A percentile compares a stretch with the other conserved stretches of the same genome.
Evolutionary conservation across 208 protist genomes (phyloP).

Genomic region (Endotrypanum monterogeii): DNA sequence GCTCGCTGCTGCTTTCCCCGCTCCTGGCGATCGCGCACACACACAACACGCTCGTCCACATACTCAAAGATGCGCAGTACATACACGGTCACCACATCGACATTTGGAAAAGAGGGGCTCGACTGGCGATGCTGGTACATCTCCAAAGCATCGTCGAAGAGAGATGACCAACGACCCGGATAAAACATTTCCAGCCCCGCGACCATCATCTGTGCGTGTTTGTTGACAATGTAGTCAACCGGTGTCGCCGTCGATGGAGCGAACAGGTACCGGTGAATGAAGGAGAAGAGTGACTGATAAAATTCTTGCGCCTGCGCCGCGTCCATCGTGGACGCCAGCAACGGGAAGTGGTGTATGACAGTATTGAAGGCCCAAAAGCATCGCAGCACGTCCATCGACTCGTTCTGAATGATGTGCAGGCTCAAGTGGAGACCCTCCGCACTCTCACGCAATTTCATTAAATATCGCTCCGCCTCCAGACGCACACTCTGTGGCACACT

Average conservation of each 20-base stretch:
- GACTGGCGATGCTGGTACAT: slow-evolving; percentile 37
- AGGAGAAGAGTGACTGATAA: slow-evolving; percentile 68
- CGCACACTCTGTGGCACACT: slow-evolving; percentile 40
- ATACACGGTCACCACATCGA: slow-evolving; percentile 53
- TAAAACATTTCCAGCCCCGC: slow-evolving; percentile 69
- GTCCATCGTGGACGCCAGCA: slow-evolving; percentile 35
- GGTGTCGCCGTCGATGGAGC: slow-evolving; percentile 16
- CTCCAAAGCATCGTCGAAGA: slow-evolving; percentile 76
- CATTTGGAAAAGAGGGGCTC: slow-evolving; percentile 27
- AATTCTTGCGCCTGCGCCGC: slow-evolving; percentile 54
- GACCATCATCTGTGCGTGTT: slow-evolving; percentile 86
- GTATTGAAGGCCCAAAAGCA: slow-evolving; percentile 90
- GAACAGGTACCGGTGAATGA: slow-evolving; percentile 60
- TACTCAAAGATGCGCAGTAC: slow-evolving; percentile 84
- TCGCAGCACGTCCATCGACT: slow-evolving; percentile 54
- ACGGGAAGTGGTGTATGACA: slow-evolving; percentile 67
- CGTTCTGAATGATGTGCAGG: slow-evolving; percentile 74
- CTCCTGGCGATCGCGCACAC: slow-evolving; percentile 57
- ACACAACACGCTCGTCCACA: slow-evolving; percentile 83
- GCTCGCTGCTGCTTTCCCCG: slow-evolving; percentile 53
- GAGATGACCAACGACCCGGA: slow-evolving; percentile 53
- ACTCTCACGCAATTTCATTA: slow-evolving; percentile 63
- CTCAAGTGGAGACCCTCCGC: slow-evolving; percentile 67
- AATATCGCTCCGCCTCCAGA: slow-evolving; percentile 62
- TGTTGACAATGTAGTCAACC: slow-evolving; percentile 76